Conservation (phyloP, 2,329 filamentous ascomycete genomes). For the Parascedosporium putredinis region DNA sequence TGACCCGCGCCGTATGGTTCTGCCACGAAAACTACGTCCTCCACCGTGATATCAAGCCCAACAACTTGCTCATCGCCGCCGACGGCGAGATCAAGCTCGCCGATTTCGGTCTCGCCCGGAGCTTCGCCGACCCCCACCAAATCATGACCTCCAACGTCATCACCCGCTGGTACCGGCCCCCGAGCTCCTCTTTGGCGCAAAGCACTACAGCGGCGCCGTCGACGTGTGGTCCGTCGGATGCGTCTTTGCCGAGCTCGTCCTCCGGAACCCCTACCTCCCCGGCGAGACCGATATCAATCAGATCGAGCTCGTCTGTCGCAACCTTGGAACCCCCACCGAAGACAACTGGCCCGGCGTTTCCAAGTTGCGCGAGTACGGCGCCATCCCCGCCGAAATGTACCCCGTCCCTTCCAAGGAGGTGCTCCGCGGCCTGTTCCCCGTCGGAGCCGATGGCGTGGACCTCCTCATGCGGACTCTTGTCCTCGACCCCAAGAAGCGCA, state of each 20-base stretch:
- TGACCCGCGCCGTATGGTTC: conserved; percentile 87
- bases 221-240: conserved; percentile 91
- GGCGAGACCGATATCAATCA: conserved; percentile 81
- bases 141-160: conserved; percentile 93
- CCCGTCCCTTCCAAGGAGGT: conserved; percentile 57
- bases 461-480: conserved; percentile 75
- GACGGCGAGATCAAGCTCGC: conserved; percentile 92
- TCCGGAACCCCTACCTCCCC: conserved; percentile 72
- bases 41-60: conserved; percentile 97
- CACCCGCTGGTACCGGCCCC: conserved; percentile 92
- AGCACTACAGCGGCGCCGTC: conserved; percentile 80
- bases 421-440: conserved; percentile 68
- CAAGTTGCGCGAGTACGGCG: conserved; percentile 61
- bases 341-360: conserved; percentile 92
- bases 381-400: conserved; percentile 52
- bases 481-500: conserved; percentile 77
- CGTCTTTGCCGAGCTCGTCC: conserved; percentile 84
- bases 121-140: conserved; percentile 78
- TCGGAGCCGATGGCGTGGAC: conserved; percentile 76
- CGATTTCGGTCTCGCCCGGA: conserved; percentile 90
- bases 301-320: conserved; percentile 71
- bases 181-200: conserved; percentile 83
- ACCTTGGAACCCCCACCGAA: conserved; percentile 83
- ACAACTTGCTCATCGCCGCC: conserved; percentile 89
- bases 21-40: conserved; percentile 91